Evolutionary conservation across 805 yeast species (phyloP).

Genomic region (Metahyphopichia silvanorum): DNA sequence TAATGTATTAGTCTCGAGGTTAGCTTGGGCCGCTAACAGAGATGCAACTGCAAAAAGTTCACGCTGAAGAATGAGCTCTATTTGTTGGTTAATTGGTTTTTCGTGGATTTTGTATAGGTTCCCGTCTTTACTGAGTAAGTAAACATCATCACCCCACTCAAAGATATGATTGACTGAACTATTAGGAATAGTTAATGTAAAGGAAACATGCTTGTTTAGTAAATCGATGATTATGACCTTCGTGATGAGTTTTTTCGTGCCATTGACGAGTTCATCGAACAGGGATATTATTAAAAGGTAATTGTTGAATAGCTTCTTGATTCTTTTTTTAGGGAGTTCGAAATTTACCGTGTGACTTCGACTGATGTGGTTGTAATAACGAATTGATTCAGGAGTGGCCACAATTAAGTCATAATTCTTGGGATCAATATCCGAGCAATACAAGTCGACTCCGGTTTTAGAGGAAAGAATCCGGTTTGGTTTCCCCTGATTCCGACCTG

Average conservation of each 20-base stretch:
- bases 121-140: constrained; percentile 72
- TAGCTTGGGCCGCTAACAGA: constrained; percentile 50
- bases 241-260: constrained; percentile 36
- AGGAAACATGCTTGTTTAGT: constrained; percentile 65
- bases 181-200: constrained; percentile 64
- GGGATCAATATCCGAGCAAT: constrained; percentile 43
- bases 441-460: constrained; percentile 46
- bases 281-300: constrained; percentile 62
- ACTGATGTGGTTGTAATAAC: constrained; percentile 56
- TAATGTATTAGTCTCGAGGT: constrained; percentile 25
- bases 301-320: constrained; percentile 45
- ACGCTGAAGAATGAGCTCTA: constrained; percentile 65
- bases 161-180: constrained; percentile 57
- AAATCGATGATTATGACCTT: constrained; percentile 67
- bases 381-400: constrained; percentile 60
- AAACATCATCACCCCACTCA: constrained; percentile 53
- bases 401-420: constrained; percentile 54
- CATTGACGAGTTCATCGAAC: constrained; percentile 20
- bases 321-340: constrained; percentile 53
- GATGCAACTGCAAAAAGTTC: constrained; percentile 73
- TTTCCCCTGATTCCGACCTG: constrained; percentile 73
- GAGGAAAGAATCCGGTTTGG: constrained; percentile 48
- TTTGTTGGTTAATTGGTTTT: constrained; percentile 60
- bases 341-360: constrained; percentile 54
- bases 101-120: constrained; percentile 65